A percentile compares a stretch with the other conserved stretches of the same genome.
Evolutionary conservation across 495 filamentous ascomycete genomes (phyloP).

Genomic region (Xylaria curta): DNA sequence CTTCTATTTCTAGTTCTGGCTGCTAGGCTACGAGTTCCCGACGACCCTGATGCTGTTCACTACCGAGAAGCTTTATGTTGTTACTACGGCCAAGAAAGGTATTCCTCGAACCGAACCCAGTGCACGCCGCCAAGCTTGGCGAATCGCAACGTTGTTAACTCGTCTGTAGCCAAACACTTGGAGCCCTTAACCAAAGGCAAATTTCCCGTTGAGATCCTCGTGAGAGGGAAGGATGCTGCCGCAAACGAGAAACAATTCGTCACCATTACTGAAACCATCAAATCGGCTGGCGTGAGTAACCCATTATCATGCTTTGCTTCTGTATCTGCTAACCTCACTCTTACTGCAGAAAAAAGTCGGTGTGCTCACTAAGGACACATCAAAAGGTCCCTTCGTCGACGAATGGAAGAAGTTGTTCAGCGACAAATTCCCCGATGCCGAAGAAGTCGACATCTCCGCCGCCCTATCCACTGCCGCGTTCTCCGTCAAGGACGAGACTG

Average conservation of each 20-base stretch:
- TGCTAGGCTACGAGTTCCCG: constrained; percentile 98
- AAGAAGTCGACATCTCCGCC: constrained; percentile 84
- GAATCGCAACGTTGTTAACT: not conserved
- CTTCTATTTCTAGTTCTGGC: constrained; percentile 77
- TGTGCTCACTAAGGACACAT: constrained; percentile 78
- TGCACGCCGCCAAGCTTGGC: not conserved
- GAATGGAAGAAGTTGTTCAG: constrained; percentile 89
- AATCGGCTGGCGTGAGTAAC: constrained; percentile 78
- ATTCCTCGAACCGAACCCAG: constrained; percentile 2
- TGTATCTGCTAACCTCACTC: constrained; percentile 7
- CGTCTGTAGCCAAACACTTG: constrained; percentile 79
- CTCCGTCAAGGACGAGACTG: constrained; percentile 94
- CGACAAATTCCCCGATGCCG: constrained; percentile 78
- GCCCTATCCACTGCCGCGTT: constrained; percentile 84
- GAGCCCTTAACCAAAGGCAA: constrained; percentile 92
- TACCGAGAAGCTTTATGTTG: constrained; percentile 81
- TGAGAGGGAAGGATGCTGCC: constrained; percentile 87
- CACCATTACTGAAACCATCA: constrained; percentile 83
- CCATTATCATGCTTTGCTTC: not conserved
- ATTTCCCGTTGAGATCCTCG: constrained; percentile 85
- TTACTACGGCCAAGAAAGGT: constrained; percentile 99
- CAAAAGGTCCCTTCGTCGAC: constrained; percentile 88
- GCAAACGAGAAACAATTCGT: constrained; percentile 87
- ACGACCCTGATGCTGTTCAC: constrained; percentile 93
- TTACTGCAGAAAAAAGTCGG: constrained; percentile 85